Conservation (phyloP, 306 rosid species). For the Spatholobus suberectus region DNA sequence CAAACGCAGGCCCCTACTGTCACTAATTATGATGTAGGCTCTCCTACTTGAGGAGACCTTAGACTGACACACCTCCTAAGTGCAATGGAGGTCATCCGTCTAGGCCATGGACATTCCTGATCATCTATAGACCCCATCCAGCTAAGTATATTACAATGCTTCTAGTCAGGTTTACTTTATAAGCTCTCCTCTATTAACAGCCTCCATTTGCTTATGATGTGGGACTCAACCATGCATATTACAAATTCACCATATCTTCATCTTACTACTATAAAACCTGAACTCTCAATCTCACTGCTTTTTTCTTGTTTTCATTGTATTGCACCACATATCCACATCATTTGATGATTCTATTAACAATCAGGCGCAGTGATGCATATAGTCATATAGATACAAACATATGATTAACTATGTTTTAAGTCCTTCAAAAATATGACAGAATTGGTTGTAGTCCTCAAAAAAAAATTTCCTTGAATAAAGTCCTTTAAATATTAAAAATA, state of each 20-base stretch:
- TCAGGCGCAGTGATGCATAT: no score
- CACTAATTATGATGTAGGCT: conserved; percentile 77
- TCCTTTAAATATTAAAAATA: no score
- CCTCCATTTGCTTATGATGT: neutral
- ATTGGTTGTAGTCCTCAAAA: no score
- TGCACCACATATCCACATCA: no score
- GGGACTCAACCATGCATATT: neutral
- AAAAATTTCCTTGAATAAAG: no score
- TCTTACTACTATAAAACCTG: neutral
- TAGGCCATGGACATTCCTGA: conserved; percentile 61
- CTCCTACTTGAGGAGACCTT: conserved; percentile 68
- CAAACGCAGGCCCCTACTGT: conserved; percentile 36
- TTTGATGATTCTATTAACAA: no score
- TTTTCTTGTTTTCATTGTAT: no score
- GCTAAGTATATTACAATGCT: conserved; percentile 42
- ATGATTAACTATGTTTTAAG: no score
- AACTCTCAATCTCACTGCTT: no score
- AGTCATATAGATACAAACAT: no score
- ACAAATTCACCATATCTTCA: neutral
- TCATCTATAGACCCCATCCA: conserved; percentile 72
- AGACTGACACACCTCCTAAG: conserved; percentile 53
- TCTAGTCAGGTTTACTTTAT: neutral
- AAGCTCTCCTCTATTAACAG: neutral
- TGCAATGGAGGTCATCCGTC: conserved; percentile 61
- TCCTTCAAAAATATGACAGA: no score